Base-by-base conservation (phyloP, 2,329 filamentous ascomycete species). In the Aphanoascus verrucosus region DNA sequence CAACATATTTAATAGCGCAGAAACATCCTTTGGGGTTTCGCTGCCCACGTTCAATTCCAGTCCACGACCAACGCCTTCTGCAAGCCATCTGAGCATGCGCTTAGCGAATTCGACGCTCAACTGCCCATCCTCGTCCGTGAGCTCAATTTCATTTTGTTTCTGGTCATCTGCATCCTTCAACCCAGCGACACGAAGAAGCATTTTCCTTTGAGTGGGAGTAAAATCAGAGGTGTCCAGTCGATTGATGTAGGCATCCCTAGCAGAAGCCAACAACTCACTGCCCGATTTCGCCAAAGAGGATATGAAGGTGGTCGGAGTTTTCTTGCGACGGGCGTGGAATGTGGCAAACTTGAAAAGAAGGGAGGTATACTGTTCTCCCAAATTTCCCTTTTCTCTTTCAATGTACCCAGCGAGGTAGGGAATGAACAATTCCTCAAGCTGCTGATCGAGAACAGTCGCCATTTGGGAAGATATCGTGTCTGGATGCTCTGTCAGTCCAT, bases 1-100 rank as follows among this genome's bases (percentile, higher is more conserved):
- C 1, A 98, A 78, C 20, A 97, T 78, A 65, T 85, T 86, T 34
- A 96, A 78, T 20, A 97, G 77, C 56, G 88, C 83, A 44, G 85
- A 86, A 53, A 97, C 88, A 67, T 98, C 93, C 68, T 94, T 97
- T 14, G 93, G 88, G 3, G 89, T 96, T 61, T 98, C 93, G 54
- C 79, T 85, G 49, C 84, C 83, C 20, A 87, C 85, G 20, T 87
- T 89, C n/a, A 98, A 77, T 68, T 98, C 93, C 8, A 98, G 77
- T 0, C 89, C 88, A 58, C 93, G 79, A 38, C 93, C 86, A 20
- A 98, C 91, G 57, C 88, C 89, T 73, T 98, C 93, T 1, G 93
- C 93, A 40, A 98, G 75, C 93, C 93, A 98, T 66, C 88, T 94
- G 56, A 98, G 79, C 90, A 98, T 98, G 54, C 93, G 81, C 72